Base-by-base conservation (phyloP, 441 rosid species). In the Syzygium syzygioides region DNA sequence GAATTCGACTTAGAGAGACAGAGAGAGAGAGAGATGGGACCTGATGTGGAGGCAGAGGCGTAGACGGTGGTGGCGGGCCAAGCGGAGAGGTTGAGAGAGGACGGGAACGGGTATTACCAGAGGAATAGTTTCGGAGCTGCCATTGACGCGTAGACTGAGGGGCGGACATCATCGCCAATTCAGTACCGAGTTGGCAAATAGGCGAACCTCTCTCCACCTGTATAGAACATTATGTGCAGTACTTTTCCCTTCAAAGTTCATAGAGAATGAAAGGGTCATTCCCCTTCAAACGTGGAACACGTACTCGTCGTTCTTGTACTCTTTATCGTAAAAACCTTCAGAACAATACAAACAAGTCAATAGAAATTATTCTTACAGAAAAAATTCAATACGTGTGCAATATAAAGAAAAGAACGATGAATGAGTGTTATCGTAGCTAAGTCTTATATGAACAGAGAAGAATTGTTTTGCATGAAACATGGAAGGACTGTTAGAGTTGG, bases 81-180 rank as follows among this genome's bases (percentile, higher is more conserved):
- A 92, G 98, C 98, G 19, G 99, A 98, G 91, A 90, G 88, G 56
- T 91, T 96, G 88, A 95, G 91, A 90, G 92, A 87, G 71, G 92
- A 95, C 86, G 98, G 98, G 41, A 98, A 98, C 86, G 55, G n/a
- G 84, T 96, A 90, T 93, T 98, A 94, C 88, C 90, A 80, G 86
- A 95, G 94, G 89, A 90, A 90, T 52, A 98, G 99, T 37, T 95
- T 94, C 80, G 98, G 95, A n/a, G 99, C 99, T 20, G 99, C 99
- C 76, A 95, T 98, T 62, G 99, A 97, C 85, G 99, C 99, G 48
- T 98, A 97, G 48, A 97, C 99, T 2, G 99, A 94, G 98, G 99
- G 95, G 53, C 26, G 18, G 54, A 15, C 52, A 34, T 6, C 23
- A 26, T 66, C 45, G 55, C 71, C 60, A 5, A 23, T 66, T 84